A percentile compares a stretch with the other conserved stretches of the same genome.
Evolutionary conservation across 2,329 filamentous ascomycete species (phyloP).

Genomic region (Botrytis aclada): DNA sequence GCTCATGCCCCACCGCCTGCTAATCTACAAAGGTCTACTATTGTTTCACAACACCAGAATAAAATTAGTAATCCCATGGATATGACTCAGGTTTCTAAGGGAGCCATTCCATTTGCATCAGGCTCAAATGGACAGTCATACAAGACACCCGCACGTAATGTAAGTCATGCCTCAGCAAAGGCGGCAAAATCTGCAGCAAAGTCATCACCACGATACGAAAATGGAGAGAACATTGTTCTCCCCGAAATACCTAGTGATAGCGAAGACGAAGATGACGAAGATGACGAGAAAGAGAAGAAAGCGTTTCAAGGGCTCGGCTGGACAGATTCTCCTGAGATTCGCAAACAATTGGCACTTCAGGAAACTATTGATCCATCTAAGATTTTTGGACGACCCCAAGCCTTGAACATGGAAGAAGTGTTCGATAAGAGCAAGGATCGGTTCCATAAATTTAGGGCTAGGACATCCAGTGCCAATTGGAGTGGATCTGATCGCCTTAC

Average conservation of each 20-base stretch:
- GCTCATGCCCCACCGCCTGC: constrained; percentile 51
- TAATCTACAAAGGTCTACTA: constrained; percentile 52
- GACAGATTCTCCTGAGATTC: constrained; percentile 84
- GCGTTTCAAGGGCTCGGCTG: constrained; percentile 71
- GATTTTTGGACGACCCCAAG: constrained; percentile 85
- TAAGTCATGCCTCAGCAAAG: constrained; percentile 44
- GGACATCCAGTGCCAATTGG: constrained; percentile 96
- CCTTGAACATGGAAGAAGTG: constrained; percentile 93
- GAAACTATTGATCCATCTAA: constrained; percentile 79
- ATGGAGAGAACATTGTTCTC: constrained; percentile 85
- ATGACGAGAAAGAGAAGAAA: constrained; percentile 45
- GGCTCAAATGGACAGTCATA: constrained; percentile 53
- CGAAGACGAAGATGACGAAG: constrained; percentile 75
- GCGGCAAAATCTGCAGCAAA: constrained; percentile 60
- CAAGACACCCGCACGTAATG: constrained; percentile 67
- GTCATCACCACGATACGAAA: constrained; percentile 81
- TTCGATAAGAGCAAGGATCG: constrained; percentile 86
- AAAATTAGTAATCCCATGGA: constrained; percentile 70
- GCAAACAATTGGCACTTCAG: constrained; percentile 71
- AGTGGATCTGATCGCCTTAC: constrained; percentile 77
- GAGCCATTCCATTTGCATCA: constrained; percentile 84
- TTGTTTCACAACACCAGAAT: constrained; percentile 64
- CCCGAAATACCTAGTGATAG: constrained; percentile 95
- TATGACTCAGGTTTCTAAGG: constrained; percentile 83
- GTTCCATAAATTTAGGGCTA: constrained; percentile 81